Evolutionary conservation across 176 grass and related monocot genomes (phyloP), one percentile per base, ranked within the genome.

Genomic region (Miscanthus lutarioriparius): DNA sequence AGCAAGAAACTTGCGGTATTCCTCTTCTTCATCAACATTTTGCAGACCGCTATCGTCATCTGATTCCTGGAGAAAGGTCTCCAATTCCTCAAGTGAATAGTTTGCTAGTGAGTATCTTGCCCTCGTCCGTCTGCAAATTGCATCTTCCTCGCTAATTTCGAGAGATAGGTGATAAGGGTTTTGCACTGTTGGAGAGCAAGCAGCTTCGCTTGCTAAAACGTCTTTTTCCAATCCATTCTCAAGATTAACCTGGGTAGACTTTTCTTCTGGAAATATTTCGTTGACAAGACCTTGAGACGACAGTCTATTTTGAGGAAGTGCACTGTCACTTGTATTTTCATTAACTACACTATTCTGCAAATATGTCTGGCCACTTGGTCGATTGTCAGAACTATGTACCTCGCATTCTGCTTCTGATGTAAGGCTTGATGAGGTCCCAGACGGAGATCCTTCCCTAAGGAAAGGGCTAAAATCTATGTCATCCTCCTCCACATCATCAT

Each of bases 1-100:
- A 53, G 93, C 88, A 92, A 98, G 93, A 93, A 98, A 98, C 84
- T 91, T 95, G 45, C 54, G 89, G 47, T 98, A 98, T 77, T 98
- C 96, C 85, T 94, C 89, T 91, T 95, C 91, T 81, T 98, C 96
- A 43, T 95, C 88, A 70, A 95, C 89, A 95, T 95, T 98, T 43
- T 89, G 87, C 44, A 89, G 72, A 30, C 89, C 91, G 39, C 74
- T 83, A 65, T 98, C 95, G 61, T 98, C 89, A 48, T 98, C 96
- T 86, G 96, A 98, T 87, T 95, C 93, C 86, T 95, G 93, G 12
- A 95, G 91, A 90, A 98, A 95, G 64, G 83, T 92, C 73, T 98
- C 96, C 72, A 98, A 83, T 79, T 98, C 93, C 44, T 98, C 86
- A 10, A 98, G 89, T 79, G 89, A 88, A 72, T 94, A 84, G 70